Conservation (phyloP, 1,284 basidiomycete genomes). For the Ganoderma lucidum region DNA sequence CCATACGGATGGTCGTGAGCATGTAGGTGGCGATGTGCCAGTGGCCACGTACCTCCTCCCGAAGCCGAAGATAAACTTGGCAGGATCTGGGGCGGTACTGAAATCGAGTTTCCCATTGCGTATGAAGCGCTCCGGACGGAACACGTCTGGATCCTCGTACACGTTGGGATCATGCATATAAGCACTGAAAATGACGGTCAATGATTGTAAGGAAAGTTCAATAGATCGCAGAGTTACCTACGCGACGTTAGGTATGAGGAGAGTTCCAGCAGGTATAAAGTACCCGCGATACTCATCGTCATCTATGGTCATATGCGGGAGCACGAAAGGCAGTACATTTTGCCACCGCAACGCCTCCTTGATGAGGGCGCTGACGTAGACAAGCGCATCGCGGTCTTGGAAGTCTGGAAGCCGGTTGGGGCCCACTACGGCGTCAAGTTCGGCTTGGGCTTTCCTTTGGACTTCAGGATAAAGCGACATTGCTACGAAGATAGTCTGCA, state of each 20-base stretch:
- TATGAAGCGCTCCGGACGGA: constrained; percentile 30
- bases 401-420: constrained; percentile 36
- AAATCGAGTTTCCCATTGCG: constrained; percentile 24
- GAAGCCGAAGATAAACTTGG: constrained; percentile 32
- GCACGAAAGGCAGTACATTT: constrained; percentile 27
- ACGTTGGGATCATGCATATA: constrained; percentile 28
- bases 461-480: constrained; percentile 47
- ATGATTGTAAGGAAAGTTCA: background rate
- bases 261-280: constrained; percentile 36
- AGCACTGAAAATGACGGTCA: constrained; percentile 2
- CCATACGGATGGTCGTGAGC: no score
- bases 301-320: constrained; percentile 17
- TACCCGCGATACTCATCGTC: constrained; percentile 33
- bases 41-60: constrained; percentile 3
- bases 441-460: constrained; percentile 39
- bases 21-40: no score
- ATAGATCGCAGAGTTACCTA: constrained; percentile 11
- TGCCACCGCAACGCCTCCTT: constrained; percentile 36
- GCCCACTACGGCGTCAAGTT: constrained; percentile 40
- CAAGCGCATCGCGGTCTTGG: constrained; percentile 26
- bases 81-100: constrained; percentile 17
- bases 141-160: constrained; percentile 29
- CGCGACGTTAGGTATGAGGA: constrained; percentile 39
- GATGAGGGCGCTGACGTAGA: constrained; percentile 34
- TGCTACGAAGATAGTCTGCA: constrained; percentile 43